Conservation (phyloP, 2,329 filamentous ascomycete genomes). For the Fusarium sp. region DNA sequence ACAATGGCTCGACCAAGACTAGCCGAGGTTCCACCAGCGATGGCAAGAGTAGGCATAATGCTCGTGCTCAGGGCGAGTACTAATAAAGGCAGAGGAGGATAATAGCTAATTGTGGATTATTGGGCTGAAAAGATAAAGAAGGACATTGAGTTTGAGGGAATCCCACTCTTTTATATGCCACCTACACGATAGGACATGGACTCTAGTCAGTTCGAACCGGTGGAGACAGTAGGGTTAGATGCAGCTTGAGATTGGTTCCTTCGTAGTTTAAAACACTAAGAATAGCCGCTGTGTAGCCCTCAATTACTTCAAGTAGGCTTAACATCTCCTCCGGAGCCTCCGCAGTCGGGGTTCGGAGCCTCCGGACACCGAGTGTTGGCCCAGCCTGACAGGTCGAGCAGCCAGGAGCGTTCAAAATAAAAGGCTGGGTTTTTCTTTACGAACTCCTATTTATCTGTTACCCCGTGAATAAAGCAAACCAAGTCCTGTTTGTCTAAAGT, state of each 20-base stretch:
- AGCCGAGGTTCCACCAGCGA: background rate
- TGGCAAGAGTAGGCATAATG: background rate
- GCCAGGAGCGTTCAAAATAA: background rate
- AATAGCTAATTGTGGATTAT: background rate
- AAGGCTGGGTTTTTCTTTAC: background rate
- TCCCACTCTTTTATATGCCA: background rate
- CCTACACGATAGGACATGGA: no score
- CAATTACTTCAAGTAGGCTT: background rate
- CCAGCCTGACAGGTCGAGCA: no score
- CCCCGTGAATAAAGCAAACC: no score
- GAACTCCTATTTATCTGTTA: rapidly evolving
- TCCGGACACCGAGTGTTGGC: background rate
- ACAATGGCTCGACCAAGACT: background rate
- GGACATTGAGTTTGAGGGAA: background rate
- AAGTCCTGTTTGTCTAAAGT: no score
- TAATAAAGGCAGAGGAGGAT: background rate
- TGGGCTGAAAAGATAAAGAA: background rate
- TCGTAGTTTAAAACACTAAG: background rate
- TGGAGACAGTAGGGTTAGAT: background rate
- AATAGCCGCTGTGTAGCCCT: background rate
- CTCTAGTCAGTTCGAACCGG: background rate
- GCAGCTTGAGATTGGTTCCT: background rate
- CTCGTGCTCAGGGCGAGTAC: background rate
- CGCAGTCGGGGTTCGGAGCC: background rate
- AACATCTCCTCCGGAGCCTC: background rate